Conservation (phyloP, 2,329 filamentous ascomycete genomes). For the Epichloe amarillans region DNA sequence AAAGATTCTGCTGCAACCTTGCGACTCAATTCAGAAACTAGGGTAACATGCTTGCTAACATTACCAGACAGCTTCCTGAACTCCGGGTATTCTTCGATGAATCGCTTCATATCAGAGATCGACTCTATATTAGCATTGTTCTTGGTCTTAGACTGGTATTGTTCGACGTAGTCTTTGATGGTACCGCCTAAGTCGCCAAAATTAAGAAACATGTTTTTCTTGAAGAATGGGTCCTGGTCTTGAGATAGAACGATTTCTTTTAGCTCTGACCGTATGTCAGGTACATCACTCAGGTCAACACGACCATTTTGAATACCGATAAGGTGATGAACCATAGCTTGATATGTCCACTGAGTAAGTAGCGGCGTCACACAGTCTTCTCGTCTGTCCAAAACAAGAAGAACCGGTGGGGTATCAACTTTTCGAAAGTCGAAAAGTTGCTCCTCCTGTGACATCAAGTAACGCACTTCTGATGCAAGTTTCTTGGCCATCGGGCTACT, state of each 20-base stretch:
- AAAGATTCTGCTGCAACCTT: constrained; percentile 75
- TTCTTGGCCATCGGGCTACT: constrained; percentile 87
- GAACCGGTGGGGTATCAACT: constrained; percentile 84
- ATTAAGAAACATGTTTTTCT: constrained; percentile 97
- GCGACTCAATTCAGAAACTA: constrained; percentile 86
- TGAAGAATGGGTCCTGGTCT: constrained; percentile 98
- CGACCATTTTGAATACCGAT: constrained; percentile 91
- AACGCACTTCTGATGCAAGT: constrained; percentile 80
- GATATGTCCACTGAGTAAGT: constrained; percentile 96
- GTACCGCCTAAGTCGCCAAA: constrained; percentile 92
- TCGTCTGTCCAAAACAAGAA: constrained; percentile 79
- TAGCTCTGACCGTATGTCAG: constrained; percentile 72
- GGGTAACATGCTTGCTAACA: constrained; percentile 93
- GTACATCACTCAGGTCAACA: constrained; percentile 73
- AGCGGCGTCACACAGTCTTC: constrained; percentile 92
- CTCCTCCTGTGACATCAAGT: constrained; percentile 89
- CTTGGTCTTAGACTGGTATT: constrained; percentile 96
- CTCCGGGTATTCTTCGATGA: constrained; percentile 97
- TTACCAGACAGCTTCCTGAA: constrained; percentile 95
- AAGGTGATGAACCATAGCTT: constrained; percentile 98
- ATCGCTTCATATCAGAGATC: constrained; percentile 97
- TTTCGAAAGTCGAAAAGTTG: constrained; percentile 93
- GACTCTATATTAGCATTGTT: constrained; percentile 93
- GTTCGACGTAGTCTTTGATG: constrained; percentile 96
- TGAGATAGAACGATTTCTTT: constrained; percentile 91